Evolutionary conservation across 768 basidiomycete genomes (phyloP).

Genomic region (Lentinula edodes): DNA sequence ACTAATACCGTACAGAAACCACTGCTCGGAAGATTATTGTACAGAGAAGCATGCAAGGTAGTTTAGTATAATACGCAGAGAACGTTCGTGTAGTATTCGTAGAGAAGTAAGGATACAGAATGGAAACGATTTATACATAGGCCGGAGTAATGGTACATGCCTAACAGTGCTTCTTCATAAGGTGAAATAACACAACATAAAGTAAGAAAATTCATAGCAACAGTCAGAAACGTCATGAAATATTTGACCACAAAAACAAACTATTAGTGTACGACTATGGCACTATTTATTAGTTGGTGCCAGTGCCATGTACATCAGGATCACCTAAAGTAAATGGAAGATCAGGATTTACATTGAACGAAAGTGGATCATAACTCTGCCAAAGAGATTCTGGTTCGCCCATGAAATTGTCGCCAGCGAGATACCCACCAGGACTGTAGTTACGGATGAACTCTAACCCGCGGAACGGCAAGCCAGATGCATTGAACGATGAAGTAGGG

Average conservation of each 20-base stretch:
- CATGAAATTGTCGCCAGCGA: conserved; percentile 42
- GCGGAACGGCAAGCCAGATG: conserved; percentile 74
- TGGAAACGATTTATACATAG: background rate
- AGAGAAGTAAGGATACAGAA: conserved; percentile 3
- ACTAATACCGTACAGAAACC: background rate
- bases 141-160: background rate
- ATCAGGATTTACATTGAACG: conserved; percentile 75
- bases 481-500: conserved; percentile 59
- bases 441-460: conserved; percentile 83
- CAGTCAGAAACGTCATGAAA: background rate
- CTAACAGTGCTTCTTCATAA: background rate
- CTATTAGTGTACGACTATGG: background rate
- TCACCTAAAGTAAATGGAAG: conserved; percentile 62
- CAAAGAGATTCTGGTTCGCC: conserved; percentile 48
- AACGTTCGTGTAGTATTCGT: background rate
- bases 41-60: background rate
- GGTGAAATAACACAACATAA: conserved; percentile 1
- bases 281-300: background rate
- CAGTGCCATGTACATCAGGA: conserved; percentile 23
- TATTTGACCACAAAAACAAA: background rate
- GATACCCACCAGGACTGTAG: conserved; percentile 53
- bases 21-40: background rate
- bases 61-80: background rate
- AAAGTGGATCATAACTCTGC: conserved; percentile 66
- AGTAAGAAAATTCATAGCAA: background rate